phyloP scores from a whole-genome alignment of 1,284 basidiomycete species.

The Cryptococcus hybrid region DNA sequence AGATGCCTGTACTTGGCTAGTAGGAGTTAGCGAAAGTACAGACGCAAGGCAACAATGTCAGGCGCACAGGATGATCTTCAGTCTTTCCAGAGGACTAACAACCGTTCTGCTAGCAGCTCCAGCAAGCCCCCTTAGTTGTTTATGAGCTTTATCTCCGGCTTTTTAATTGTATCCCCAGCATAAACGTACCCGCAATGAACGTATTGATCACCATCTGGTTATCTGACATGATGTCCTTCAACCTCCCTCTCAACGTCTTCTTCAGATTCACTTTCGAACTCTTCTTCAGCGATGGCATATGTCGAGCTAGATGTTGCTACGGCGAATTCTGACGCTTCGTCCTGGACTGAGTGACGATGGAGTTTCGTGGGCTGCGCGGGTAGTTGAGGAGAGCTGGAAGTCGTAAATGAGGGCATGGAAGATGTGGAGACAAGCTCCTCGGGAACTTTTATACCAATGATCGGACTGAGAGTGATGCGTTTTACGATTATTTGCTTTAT shows the following conservation, averaged over 20 bases:
- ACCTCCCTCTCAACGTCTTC: constrained; percentile 4
- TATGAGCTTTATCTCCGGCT: constrained; percentile 2
- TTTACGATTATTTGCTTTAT: too few species aligned
- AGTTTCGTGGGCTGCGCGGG: too few species aligned
- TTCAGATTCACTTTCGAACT: constrained; percentile 8
- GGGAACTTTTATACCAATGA: too few species aligned
- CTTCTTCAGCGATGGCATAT: constrained; percentile 14
- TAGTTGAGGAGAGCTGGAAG: too few species aligned
- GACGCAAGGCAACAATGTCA: not conserved
- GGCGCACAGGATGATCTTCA: constrained; percentile 92
- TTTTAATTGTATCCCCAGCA: not conserved
- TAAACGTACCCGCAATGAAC: constrained; percentile 37
- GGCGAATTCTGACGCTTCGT: constrained; percentile 11
- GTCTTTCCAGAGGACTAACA: constrained; percentile 82
- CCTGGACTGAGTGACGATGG: not conserved
- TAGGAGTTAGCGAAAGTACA: not conserved
- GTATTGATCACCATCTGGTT: constrained; percentile 45
- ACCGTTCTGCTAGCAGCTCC: constrained; percentile 73
- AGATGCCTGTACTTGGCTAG: constrained; percentile 69
- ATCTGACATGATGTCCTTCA: constrained; percentile 30
- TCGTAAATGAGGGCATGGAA: too few species aligned
- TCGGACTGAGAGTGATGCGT: too few species aligned
- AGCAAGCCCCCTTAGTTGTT: constrained; percentile 40
- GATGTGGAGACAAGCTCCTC: too few species aligned
- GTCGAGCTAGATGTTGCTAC: constrained; percentile 8